Evolutionary conservation across 2,329 filamentous ascomycete genomes (phyloP).

Genomic region (Pseudopithomyces chartarum): DNA sequence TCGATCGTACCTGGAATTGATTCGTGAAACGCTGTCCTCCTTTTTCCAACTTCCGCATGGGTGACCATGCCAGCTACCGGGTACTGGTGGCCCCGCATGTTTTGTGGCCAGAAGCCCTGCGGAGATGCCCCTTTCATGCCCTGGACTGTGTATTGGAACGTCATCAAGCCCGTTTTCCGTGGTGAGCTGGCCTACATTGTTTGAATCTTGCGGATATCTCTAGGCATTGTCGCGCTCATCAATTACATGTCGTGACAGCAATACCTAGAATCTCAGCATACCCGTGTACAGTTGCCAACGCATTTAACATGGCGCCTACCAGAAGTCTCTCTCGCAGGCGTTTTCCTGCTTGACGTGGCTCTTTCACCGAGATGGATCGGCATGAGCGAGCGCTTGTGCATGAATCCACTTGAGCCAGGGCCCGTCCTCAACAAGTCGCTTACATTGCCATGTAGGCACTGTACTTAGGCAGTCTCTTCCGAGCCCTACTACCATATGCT

Average conservation of each 20-base stretch:
- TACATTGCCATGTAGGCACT: neutral
- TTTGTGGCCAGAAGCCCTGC: conserved; percentile 8
- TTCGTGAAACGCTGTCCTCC: conserved; percentile 18
- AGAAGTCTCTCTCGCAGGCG: conserved; percentile 11
- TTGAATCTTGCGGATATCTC: neutral
- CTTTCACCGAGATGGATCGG: conserved; percentile 33
- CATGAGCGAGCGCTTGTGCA: conserved; percentile 15
- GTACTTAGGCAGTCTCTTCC: conserved; percentile 22
- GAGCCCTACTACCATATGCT: conserved; percentile 27
- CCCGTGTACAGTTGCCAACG: conserved; percentile 11
- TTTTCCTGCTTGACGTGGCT: conserved; percentile 28
- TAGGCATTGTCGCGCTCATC: conserved; percentile 7
- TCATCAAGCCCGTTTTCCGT: conserved; percentile 21
- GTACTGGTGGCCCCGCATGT: conserved; percentile 14
- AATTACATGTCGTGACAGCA: neutral
- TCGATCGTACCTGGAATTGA: conserved; percentile 19
- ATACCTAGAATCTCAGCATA: conserved; percentile 3
- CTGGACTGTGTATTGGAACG: conserved; percentile 23
- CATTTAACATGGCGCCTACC: conserved; percentile 16
- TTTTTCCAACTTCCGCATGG: conserved; percentile 14
- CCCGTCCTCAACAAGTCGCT: too few relatives aligned
- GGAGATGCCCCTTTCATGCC: conserved; percentile 37
- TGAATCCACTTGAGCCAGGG: too few relatives aligned
- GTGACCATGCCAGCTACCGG: conserved; percentile 7
- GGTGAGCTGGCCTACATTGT: neutral